These are phyloP conservation scores for Termitomyces titanicus DNA, from an alignment of 768 basidiomycete genomes.

Conservation along the genomic window DNA sequence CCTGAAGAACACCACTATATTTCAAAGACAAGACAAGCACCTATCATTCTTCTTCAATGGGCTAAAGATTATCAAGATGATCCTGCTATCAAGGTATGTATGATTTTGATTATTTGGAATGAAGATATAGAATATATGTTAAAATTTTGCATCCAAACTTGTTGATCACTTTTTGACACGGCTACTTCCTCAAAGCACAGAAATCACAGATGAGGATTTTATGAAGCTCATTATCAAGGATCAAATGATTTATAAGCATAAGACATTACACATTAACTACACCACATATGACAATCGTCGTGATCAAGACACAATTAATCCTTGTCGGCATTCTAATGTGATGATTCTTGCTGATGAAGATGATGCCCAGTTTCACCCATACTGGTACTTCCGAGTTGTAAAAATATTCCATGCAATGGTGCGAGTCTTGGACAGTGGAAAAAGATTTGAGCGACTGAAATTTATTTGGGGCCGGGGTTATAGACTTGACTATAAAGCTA, in stretches of 20 bases:
- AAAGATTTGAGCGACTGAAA: slow-evolving; percentile 15
- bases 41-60: neutral
- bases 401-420: slow-evolving; percentile 28
- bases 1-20: neutral
- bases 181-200: neutral
- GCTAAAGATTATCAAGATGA: slow-evolving; percentile 15
- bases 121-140: neutral
- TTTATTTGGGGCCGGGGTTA: slow-evolving; percentile 26
- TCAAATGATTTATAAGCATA: slow-evolving; percentile 18
- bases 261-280: slow-evolving; percentile 29
- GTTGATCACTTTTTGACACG: slow-evolving; percentile 21
- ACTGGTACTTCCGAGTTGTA: slow-evolving; percentile 29
- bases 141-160: slow-evolving; percentile 26
- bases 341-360: slow-evolving; percentile 24
- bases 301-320: slow-evolving; percentile 35
- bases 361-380: slow-evolving; percentile 20
- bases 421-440: neutral
- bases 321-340: slow-evolving; percentile 26
- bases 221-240: slow-evolving; percentile 16
- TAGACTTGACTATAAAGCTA: slow-evolving; percentile 8
- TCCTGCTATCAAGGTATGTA: slow-evolving; percentile 22
- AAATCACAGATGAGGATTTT: slow-evolving; percentile 14
- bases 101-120: neutral
- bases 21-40: neutral
- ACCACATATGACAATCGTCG: slow-evolving; percentile 38